These are phyloP conservation scores for Blastobotrys muscicola DNA, from an alignment of 805 yeast genomes.

Conservation along the genomic window DNA sequence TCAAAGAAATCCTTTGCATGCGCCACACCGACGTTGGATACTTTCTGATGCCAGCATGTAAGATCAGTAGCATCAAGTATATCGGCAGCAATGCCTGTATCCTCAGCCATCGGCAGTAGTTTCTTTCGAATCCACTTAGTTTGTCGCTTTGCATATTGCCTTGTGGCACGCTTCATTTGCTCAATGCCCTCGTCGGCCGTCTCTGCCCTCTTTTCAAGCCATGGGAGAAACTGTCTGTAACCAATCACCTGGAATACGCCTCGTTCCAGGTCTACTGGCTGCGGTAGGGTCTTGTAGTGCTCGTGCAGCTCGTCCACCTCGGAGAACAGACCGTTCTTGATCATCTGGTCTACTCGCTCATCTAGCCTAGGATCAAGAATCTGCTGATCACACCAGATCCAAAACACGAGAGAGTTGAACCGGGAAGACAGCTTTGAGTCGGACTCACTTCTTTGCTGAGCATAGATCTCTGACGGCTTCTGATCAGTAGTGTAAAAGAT, in stretches of 20 bases:
- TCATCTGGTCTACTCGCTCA: slow-evolving; percentile 74
- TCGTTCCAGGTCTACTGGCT: slow-evolving; percentile 43
- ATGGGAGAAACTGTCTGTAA: slow-evolving; percentile 41
- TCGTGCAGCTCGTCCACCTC: slow-evolving; percentile 58
- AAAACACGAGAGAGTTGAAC: slow-evolving; percentile 45
- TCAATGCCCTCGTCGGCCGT: slow-evolving; percentile 42
- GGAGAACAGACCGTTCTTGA: slow-evolving; percentile 52
- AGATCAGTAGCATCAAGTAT: slow-evolving; percentile 73
- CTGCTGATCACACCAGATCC: slow-evolving; percentile 67
- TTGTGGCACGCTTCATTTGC: slow-evolving; percentile 73
- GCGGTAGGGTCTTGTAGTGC: slow-evolving; percentile 18
- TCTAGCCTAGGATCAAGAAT: slow-evolving; percentile 59
- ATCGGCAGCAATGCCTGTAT: slow-evolving; percentile 42
- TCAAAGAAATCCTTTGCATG: slow-evolving; percentile 35
- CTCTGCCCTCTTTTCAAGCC: slow-evolving; percentile 16
- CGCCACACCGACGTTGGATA: slow-evolving; percentile 42
- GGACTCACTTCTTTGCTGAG: slow-evolving; percentile 37
- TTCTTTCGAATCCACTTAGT: slow-evolving; percentile 81
- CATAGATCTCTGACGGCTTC: slow-evolving; percentile 62
- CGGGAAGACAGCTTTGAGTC: slow-evolving; percentile 11
- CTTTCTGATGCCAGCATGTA: slow-evolving; percentile 47
- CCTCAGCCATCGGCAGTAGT: slow-evolving; percentile 49
- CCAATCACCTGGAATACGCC: slow-evolving; percentile 96
- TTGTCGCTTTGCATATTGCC: slow-evolving; percentile 81
- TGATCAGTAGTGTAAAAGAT: slow-evolving; percentile 59